Evolutionary conservation across 805 yeast genomes (phyloP), one percentile per base, ranked within the genome.

Genomic region (Cephaloascus albidus): DNA sequence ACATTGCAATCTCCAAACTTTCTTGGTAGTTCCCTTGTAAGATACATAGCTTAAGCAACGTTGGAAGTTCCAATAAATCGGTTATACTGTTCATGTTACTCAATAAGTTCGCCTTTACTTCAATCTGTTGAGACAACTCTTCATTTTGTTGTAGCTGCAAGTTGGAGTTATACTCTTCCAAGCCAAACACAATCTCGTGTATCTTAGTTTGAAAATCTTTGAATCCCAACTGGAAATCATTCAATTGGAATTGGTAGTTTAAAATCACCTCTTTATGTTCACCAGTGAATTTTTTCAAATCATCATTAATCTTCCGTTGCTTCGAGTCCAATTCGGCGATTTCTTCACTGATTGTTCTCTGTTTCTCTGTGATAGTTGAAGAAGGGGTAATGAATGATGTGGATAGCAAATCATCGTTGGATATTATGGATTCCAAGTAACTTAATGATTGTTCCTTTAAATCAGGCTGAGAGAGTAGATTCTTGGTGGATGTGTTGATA

Each of bases 1-100:
- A 78, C 23, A 83, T 72, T 10, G 88, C 82, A 12, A 90, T 74
- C 54, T 90, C 95, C 28, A 90, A 71, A 8, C 96, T 88, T 51
- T 88, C 95, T 27, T 87, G 83, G 53, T 89, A 93, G 51, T 84
- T 85, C 0, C 96, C 96, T 36, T 83, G 81, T 36, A 76, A 69
- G 10, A 89, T 85, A 58, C 97, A 86, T n/a, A 89, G 78, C 36
- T 79, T 72, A 27, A 90, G 79, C 36, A 90, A 57, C 2, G 94
- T 72, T 1, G 98, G 97, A 27, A 93, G 62, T 52, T 86, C 95
- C 47, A 90, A 63, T 8, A 89, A 71, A 49, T 85, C 95, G 43
- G 82, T 72, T 10, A 89, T 68, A 32, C 78, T 74, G 44, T 81
- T 88, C 51, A 87, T 72, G 47, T 83, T 81, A 36, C 70, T 69